A percentile compares a stretch with the other conserved stretches of the same genome.
phyloP scores from a whole-genome alignment of 164 flowering plant genomes.

The Chimonanthus praecox region DNA sequence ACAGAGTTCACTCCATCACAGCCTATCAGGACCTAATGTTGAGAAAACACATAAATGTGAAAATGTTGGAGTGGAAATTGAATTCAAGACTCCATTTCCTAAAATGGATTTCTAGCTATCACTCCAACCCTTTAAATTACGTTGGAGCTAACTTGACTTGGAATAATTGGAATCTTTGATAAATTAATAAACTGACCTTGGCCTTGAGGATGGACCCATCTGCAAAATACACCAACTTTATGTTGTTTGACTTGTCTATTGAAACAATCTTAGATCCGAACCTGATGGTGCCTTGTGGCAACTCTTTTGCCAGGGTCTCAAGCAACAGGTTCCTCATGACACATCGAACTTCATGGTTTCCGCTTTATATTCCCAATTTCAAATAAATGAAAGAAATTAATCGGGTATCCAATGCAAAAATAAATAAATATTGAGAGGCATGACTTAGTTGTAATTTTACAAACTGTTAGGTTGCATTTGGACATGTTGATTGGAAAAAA shows the following conservation, averaged over 20 bases:
- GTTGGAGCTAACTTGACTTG: background rate
- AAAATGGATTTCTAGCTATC: too few relatives aligned
- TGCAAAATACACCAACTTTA: conserved; percentile 52
- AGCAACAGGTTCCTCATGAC: conserved; percentile 42
- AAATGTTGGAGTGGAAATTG: background rate
- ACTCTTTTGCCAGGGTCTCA: conserved; percentile 51
- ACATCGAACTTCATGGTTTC: conserved; percentile 39
- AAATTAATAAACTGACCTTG: conserved; percentile 33
- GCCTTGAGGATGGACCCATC: conserved; percentile 55
- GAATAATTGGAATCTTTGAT: too few relatives aligned
- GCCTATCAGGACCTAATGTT: conserved; percentile 39
- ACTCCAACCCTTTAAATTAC: too few relatives aligned
- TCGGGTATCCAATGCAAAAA: too few relatives aligned
- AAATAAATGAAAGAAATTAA: background rate
- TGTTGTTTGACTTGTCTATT: conserved; percentile 36
- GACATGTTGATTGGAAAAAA: too few relatives aligned
- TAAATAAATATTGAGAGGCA: too few relatives aligned
- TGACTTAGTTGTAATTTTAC: too few relatives aligned
- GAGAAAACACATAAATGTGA: background rate
- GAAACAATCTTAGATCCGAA: conserved; percentile 58
- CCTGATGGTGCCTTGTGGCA: conserved; percentile 62
- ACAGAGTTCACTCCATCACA: conserved; percentile 57
- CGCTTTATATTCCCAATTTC: conserved; percentile 25
- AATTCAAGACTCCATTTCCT: too few relatives aligned
- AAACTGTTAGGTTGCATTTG: too few relatives aligned